Percentiles rank a stretch among this genome's conserved stretches.
Evolutionary conservation across 2,329 filamentous ascomycete species (phyloP).

Genomic region (Fusarium staphyleae): DNA sequence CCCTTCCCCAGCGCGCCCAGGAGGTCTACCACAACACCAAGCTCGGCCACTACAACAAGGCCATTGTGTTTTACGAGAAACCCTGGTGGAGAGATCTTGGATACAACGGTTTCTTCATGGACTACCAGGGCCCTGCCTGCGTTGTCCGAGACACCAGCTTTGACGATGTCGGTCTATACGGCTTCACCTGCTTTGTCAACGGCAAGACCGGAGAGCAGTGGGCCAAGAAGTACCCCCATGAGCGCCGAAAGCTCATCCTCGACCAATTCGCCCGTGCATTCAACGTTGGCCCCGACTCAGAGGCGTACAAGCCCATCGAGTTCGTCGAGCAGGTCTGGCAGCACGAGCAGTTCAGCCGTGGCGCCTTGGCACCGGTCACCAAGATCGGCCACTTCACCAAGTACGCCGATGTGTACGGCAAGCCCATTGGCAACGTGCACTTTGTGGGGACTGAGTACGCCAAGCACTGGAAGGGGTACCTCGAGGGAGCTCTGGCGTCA

Average conservation of each 20-base stretch:
- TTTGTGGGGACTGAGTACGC: constrained; percentile 59
- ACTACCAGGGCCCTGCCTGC: constrained; percentile 49
- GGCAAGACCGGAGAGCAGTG: constrained; percentile 48
- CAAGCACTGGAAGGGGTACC: constrained; percentile 59
- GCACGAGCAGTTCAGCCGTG: constrained; percentile 45
- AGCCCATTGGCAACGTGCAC: constrained; percentile 51
- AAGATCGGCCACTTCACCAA: constrained; percentile 43
- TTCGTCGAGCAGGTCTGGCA: constrained; percentile 47
- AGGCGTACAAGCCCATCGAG: constrained; percentile 38
- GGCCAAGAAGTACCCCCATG: constrained; percentile 39
- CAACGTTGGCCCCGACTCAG: constrained; percentile 26
- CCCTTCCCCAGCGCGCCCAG: constrained; percentile 48
- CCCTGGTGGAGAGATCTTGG: constrained; percentile 49
- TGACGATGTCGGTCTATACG: constrained; percentile 40
- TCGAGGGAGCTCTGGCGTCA: constrained; percentile 57
- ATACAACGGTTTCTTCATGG: constrained; percentile 49
- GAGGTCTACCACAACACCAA: constrained; percentile 46
- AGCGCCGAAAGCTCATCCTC: constrained; percentile 44
- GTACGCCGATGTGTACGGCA: constrained; percentile 41
- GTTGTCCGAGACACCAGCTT: constrained; percentile 52
- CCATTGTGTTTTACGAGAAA: constrained; percentile 42
- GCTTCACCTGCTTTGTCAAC: constrained; percentile 53
- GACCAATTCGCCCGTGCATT: constrained; percentile 46
- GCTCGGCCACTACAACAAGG: constrained; percentile 56
- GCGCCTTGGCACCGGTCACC: constrained; percentile 46